Evolutionary conservation across 2,329 filamentous ascomycete genomes (phyloP).

Genomic region (Colletotrichum neosansevieriae): DNA sequence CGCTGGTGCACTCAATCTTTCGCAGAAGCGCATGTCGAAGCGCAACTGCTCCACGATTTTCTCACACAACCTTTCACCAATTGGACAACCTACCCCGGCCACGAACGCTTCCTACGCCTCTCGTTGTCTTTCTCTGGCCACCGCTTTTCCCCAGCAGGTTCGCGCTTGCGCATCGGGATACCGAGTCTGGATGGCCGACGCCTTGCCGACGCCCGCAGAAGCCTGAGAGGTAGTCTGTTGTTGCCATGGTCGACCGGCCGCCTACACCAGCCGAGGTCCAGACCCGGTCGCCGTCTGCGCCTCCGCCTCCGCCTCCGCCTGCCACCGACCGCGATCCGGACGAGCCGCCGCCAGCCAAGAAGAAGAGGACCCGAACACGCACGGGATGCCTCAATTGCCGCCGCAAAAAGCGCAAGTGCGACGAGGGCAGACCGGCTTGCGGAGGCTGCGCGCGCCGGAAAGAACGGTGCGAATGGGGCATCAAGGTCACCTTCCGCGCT

Average conservation of each 20-base stretch:
- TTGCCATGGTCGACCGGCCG: slow-evolving; percentile 10
- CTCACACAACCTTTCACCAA: slow-evolving; percentile 13
- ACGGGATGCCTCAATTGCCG: slow-evolving; percentile 54
- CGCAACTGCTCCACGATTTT: slow-evolving; percentile 32
- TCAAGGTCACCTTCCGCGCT: slow-evolving; percentile 52
- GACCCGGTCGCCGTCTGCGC: background rate
- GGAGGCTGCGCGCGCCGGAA: slow-evolving; percentile 49
- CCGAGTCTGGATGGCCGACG: slow-evolving; percentile 10
- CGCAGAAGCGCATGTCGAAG: slow-evolving; percentile 35
- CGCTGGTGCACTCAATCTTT: background rate
- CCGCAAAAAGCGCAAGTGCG: slow-evolving; percentile 54
- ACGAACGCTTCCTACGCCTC: background rate
- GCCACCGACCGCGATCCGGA: slow-evolving; percentile 22
- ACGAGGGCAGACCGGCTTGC: slow-evolving; percentile 51
- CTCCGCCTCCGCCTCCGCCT: background rate
- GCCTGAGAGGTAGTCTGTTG: background rate
- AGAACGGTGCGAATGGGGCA: slow-evolving; percentile 52
- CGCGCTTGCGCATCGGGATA: slow-evolving; percentile 23
- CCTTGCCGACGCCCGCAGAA: slow-evolving; percentile 7
- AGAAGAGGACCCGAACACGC: slow-evolving; percentile 50
- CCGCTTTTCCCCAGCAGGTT: background rate
- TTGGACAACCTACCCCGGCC: slow-evolving; percentile 20
- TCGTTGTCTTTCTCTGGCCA: background rate
- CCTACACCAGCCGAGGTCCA: background rate
- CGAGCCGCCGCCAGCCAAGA: slow-evolving; percentile 23